Evolutionary conservation across 768 basidiomycete genomes (phyloP).

Genomic region (Pisolithus microcarpus): DNA sequence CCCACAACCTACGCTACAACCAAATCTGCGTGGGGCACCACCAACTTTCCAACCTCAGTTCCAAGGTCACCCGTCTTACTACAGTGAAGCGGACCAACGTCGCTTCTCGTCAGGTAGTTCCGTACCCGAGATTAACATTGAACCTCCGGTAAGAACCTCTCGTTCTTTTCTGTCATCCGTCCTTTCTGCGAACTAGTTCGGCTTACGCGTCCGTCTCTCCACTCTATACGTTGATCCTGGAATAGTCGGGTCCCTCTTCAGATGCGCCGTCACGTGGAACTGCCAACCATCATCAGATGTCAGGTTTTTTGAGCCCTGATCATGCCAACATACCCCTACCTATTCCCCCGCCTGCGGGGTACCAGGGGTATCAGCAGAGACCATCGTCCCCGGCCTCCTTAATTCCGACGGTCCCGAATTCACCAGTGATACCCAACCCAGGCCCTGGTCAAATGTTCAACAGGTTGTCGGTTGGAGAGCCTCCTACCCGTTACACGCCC

Average conservation of each 20-base stretch:
- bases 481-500: constrained; percentile 9
- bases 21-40: constrained; percentile 13
- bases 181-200: not conserved
- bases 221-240: not conserved
- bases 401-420: constrained; percentile 11
- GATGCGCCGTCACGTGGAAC: constrained; percentile 26
- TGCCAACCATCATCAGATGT: constrained; percentile 2
- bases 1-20: no score
- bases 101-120: constrained; percentile 27
- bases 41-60: constrained; percentile 13
- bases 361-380: not conserved
- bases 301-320: constrained; percentile 24
- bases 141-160: constrained; percentile 24
- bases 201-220: not conserved
- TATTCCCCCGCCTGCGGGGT: constrained; percentile 11
- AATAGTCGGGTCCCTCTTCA: constrained; percentile 25
- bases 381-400: constrained; percentile 10
- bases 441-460: constrained; percentile 11
- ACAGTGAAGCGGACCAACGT: constrained; percentile 12
- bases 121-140: constrained; percentile 26
- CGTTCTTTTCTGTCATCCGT: constrained; percentile 3
- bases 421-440: constrained; percentile 4
- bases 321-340: constrained; percentile 25
- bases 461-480: constrained; percentile 6
- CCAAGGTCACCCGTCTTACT: constrained; percentile 18